Evolutionary conservation across 169 alveolate species (phyloP).

Genomic region (Ichthyophthirius multifiliis): DNA sequence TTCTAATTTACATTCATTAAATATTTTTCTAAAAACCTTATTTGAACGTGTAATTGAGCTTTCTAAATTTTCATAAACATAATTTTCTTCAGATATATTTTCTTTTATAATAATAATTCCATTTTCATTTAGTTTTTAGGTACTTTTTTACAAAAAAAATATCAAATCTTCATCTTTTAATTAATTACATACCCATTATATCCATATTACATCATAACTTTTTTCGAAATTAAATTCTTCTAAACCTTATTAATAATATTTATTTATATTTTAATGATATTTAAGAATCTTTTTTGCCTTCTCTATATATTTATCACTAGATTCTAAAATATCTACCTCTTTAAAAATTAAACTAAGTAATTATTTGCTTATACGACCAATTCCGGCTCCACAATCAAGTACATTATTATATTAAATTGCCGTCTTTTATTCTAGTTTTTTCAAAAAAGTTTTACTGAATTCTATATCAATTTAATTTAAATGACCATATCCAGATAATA

Average conservation of each 20-base stretch:
- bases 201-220: conserved; percentile 41
- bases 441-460: conserved; percentile 3
- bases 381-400: conserved; percentile 41
- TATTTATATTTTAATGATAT: neutral
- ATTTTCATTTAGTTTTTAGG: neutral
- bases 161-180: conserved; percentile 35
- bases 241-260: conserved; percentile 23
- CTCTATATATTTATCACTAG: conserved; percentile 17
- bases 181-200: conserved; percentile 42
- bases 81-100: conserved; percentile 9
- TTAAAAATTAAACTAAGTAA: conserved; percentile 15
- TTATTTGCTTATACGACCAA: conserved; percentile 29
- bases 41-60: conserved; percentile 27
- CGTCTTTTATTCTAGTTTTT: neutral
- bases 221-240: conserved; percentile 16
- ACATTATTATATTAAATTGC: neutral
- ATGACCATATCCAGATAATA: conserved; percentile 31
- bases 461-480: conserved; percentile 24
- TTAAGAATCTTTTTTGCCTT: conserved; percentile 18
- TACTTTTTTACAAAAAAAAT: conserved; percentile 13
- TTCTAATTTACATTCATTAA: conserved; percentile 16
- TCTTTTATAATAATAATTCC: conserved; percentile 38
- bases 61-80: conserved; percentile 19
- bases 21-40: conserved; percentile 4
- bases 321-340: conserved; percentile 34